These are phyloP conservation scores for Mortierella sp. DNA, from an alignment of 371 early-diverging fungal species.

Conservation along the genomic window DNA sequence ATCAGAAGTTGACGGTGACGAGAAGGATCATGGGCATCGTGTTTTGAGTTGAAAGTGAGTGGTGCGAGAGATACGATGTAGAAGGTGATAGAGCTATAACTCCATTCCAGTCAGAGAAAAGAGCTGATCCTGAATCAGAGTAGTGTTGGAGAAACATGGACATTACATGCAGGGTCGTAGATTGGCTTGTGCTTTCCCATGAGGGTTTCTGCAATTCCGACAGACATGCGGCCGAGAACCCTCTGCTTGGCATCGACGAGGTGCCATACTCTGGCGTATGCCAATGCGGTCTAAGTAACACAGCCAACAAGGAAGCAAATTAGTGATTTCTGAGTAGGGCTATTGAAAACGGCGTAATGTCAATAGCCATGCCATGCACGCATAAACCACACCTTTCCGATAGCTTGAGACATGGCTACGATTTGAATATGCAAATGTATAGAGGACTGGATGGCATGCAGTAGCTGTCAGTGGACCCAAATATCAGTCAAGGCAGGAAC, in stretches of 20 bases:
- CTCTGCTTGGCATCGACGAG: slow-evolving; percentile 93
- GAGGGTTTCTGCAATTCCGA: slow-evolving; percentile 91
- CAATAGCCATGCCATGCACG: background rate
- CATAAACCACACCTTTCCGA: slow-evolving; percentile 59
- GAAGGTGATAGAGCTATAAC: too few relatives aligned
- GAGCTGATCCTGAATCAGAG: background rate
- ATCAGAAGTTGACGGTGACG: background rate
- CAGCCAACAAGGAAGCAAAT: slow-evolving; percentile 7
- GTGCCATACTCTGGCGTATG: slow-evolving; percentile 96
- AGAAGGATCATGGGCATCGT: too few relatives aligned
- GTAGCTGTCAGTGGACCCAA: slow-evolving; percentile 1
- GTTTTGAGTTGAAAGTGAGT: too few relatives aligned
- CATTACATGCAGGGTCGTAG: slow-evolving; percentile 89
- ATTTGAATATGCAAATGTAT: background rate
- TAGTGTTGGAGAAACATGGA: background rate
- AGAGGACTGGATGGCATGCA: slow-evolving; percentile 7
- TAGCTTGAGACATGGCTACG: slow-evolving; percentile 62
- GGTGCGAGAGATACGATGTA: too few relatives aligned
- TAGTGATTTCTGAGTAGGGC: background rate
- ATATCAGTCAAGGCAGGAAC: slow-evolving; percentile 1
- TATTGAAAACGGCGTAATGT: background rate
- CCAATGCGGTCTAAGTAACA: slow-evolving; percentile 84
- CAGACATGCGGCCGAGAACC: slow-evolving; percentile 90
- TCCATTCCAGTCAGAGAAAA: slow-evolving; percentile 1
- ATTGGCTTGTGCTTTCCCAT: slow-evolving; percentile 98